phyloP scores from a whole-genome alignment of 169 alveolate genomes.

The Cryptosporidium meleagridis region DNA sequence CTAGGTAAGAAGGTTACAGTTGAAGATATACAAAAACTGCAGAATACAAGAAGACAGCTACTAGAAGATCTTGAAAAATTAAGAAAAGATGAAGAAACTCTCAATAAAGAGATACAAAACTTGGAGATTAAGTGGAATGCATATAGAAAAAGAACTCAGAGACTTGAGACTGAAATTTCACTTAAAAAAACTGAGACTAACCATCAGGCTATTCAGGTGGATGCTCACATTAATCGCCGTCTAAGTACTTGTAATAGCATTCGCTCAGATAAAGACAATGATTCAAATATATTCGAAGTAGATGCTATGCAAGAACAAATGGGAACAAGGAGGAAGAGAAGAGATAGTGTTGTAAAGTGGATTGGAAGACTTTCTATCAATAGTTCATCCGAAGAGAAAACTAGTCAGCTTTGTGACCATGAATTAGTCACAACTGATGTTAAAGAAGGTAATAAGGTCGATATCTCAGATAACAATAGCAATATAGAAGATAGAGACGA shows the following conservation, averaged over 20 bases:
- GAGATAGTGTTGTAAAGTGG: constrained; percentile 63
- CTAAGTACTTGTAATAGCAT: constrained; percentile 2
- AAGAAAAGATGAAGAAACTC: constrained; percentile 29
- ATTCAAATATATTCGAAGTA: background rate
- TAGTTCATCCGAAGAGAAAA: background rate
- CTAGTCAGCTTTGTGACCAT: background rate
- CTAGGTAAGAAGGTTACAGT: constrained; percentile 40
- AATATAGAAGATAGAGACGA: constrained; percentile 38
- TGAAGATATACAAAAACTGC: constrained; percentile 46
- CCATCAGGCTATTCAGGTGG: constrained; percentile 59
- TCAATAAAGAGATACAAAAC: constrained; percentile 33
- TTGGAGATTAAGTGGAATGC: constrained; percentile 47
- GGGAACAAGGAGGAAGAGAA: constrained; percentile 30
- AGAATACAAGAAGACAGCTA: constrained; percentile 13
- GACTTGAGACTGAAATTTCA: constrained; percentile 58
- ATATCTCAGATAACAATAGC: background rate
- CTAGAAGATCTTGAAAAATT: constrained; percentile 21
- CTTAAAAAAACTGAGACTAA: constrained; percentile 64
- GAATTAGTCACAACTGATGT: background rate
- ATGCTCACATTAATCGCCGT: constrained; percentile 68
- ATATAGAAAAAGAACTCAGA: constrained; percentile 28
- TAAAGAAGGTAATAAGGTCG: background rate
- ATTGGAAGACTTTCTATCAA: constrained; percentile 44
- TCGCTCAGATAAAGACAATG: background rate
- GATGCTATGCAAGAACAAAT: background rate